A percentile compares a stretch with the other conserved stretches of the same genome.
Conservation (phyloP, 169 alveolate genomes). For the Plasmodium falciparum region DNA sequence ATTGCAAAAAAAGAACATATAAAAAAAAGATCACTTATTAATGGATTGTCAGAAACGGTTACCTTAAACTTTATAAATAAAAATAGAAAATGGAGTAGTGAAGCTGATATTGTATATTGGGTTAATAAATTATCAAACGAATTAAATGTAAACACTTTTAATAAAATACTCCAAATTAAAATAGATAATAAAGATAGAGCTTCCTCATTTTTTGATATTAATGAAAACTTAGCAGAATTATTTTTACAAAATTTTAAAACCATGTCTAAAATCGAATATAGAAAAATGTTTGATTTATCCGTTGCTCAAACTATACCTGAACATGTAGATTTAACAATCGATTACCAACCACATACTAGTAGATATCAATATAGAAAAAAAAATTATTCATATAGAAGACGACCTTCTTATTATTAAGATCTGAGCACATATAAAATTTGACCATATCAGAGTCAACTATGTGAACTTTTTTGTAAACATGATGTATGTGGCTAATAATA, state of each 20-base stretch:
- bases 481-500: no score
- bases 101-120: slow-evolving; percentile 57
- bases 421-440: no score
- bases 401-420: slow-evolving; percentile 35
- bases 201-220: slow-evolving; percentile 60
- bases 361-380: slow-evolving; percentile 29
- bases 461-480: no score
- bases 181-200: slow-evolving; percentile 50
- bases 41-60: slow-evolving; percentile 40
- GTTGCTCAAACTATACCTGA: slow-evolving; percentile 41
- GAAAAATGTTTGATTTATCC: slow-evolving; percentile 35
- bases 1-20: slow-evolving; percentile 58
- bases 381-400: slow-evolving; percentile 27
- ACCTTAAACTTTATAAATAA: slow-evolving; percentile 45
- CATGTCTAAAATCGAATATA: slow-evolving; percentile 48
- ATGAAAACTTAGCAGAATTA: slow-evolving; percentile 44
- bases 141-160: slow-evolving; percentile 49
- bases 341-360: slow-evolving; percentile 3
- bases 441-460: no score
- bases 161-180: slow-evolving; percentile 62
- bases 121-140: slow-evolving; percentile 54
- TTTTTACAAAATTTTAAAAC: slow-evolving; percentile 53
- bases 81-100: slow-evolving; percentile 65
- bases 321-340: slow-evolving; percentile 13
- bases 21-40: slow-evolving; percentile 58